A percentile compares a stretch with the other conserved stretches of the same genome.
phyloP scores from a whole-genome alignment of 2,329 filamentous ascomycete species.

The Aplosporella prunicola region DNA sequence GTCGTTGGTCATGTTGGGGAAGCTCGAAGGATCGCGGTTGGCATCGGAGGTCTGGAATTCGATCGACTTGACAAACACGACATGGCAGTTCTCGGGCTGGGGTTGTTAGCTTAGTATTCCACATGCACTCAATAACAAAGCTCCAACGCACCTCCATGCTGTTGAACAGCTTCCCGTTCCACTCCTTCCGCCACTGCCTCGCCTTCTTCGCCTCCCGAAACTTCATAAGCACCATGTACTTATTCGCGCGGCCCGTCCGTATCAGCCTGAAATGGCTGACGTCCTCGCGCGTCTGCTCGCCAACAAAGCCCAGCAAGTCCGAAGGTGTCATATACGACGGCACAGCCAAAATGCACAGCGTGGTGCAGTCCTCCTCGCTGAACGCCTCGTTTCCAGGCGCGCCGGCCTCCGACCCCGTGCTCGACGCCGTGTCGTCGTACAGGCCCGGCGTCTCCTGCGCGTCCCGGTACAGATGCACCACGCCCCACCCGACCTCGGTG shows the following conservation, averaged over 20 bases:
- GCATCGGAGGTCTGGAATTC: constrained; percentile 60
- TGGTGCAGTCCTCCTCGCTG: constrained; percentile 63
- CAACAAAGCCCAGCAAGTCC: constrained; percentile 85
- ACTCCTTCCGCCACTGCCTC: constrained; percentile 69
- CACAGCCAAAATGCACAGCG: constrained; percentile 85
- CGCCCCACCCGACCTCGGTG: constrained; percentile 79
- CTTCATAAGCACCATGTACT: constrained; percentile 94
- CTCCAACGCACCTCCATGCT: constrained; percentile 62
- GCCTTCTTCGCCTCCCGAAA: constrained; percentile 70
- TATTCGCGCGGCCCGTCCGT: constrained; percentile 75
- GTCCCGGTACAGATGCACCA: constrained; percentile 90
- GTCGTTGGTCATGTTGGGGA: constrained; percentile 55
- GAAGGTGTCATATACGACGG: constrained; percentile 87
- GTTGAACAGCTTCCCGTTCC: constrained; percentile 90
- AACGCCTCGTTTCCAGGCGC: constrained; percentile 22
- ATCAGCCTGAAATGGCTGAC: constrained; percentile 95
- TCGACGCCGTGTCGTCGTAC: constrained; percentile 37
- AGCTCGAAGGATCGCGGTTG: constrained; percentile 38
- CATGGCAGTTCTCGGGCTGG: constrained; percentile 85
- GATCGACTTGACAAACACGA: constrained; percentile 88
- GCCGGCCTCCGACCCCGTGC: constrained; percentile 27
- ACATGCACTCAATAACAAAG: background rate
- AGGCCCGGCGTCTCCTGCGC: constrained; percentile 61
- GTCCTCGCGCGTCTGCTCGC: constrained; percentile 73
- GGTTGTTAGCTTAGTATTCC: constrained; percentile 6